Evolutionary conservation across 805 yeast species (phyloP).

Genomic region (Pichia paraexigua): DNA sequence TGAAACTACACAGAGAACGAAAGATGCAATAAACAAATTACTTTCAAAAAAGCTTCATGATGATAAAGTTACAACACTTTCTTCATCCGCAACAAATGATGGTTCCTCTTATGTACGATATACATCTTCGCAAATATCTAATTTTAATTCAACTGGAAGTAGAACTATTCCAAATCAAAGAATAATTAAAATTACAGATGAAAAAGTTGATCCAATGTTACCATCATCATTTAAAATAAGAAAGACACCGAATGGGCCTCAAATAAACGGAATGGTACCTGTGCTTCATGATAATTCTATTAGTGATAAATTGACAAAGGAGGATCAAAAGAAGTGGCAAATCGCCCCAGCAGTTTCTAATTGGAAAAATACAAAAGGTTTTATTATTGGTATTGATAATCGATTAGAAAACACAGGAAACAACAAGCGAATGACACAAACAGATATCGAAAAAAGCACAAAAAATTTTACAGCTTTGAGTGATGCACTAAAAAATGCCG

Average conservation of each 20-base stretch:
- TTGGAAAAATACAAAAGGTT: constrained; percentile 94
- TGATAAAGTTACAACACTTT: constrained; percentile 18
- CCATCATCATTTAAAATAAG: constrained; percentile 72
- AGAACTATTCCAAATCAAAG: constrained; percentile 27
- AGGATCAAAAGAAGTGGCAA: constrained; percentile 73
- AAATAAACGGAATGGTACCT: constrained; percentile 48
- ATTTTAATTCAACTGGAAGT: constrained; percentile 10
- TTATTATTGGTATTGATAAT: constrained; percentile 72
- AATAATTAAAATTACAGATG: constrained; percentile 57
- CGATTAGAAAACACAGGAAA: constrained; percentile 50
- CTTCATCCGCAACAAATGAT: constrained; percentile 5
- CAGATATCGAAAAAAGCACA: constrained; percentile 36
- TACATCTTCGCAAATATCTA: constrained; percentile 33
- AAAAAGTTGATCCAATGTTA: constrained; percentile 73
- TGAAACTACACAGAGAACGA: constrained; percentile 48
- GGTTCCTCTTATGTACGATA: constrained; percentile 37
- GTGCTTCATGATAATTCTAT: constrained; percentile 49
- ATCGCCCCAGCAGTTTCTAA: constrained; percentile 90
- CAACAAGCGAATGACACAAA: constrained; percentile 12
- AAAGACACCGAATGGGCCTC: constrained; percentile 61
- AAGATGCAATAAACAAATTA: constrained; percentile 44
- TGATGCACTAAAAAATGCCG: constrained; percentile 67
- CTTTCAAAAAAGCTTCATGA: constrained; percentile 36
- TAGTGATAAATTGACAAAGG: constrained; percentile 52
- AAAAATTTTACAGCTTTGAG: constrained; percentile 49